Percentiles rank a stretch among this genome's conserved stretches.
These are phyloP conservation scores for Fusarium piperis DNA, from an alignment of 2,329 filamentous ascomycete species.

Conservation along the genomic window DNA sequence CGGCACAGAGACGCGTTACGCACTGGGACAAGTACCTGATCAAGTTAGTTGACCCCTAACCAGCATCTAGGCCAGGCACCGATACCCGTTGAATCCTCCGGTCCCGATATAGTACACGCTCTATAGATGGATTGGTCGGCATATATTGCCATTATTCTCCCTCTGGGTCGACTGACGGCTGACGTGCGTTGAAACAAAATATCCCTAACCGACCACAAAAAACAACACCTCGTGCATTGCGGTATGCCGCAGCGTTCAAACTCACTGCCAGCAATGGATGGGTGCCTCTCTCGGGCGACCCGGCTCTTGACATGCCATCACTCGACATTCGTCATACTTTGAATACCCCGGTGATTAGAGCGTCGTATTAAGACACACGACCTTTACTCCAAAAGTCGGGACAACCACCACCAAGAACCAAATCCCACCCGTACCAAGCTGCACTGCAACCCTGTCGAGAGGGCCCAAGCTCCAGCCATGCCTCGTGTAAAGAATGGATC, in stretches of 20 bases:
- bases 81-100: conserved; percentile 2
- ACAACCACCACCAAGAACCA: conserved; percentile 27
- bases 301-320: conserved; percentile 9
- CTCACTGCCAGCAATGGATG: not conserved
- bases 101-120: conserved; percentile 11
- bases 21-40: conserved; percentile 14
- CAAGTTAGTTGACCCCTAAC: not conserved
- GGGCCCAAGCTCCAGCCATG: conserved; percentile 30
- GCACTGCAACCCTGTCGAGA: conserved; percentile 25
- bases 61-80: conserved; percentile 15
- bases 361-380: conserved; percentile 30
- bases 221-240: not conserved
- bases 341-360: conserved; percentile 27
- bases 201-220: not conserved
- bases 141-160: conserved; percentile 7
- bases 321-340: conserved; percentile 8
- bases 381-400: conserved; percentile 11
- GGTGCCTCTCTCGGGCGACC: not conserved
- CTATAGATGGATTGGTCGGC: conserved; percentile 4
- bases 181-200: conserved; percentile 4
- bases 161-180: not conserved
- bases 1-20: conserved; percentile 28
- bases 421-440: conserved; percentile 23
- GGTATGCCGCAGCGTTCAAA: not conserved
- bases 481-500: conserved; percentile 34